Percentiles rank a stretch among this genome's conserved stretches.
phyloP scores from a whole-genome alignment of 2,329 filamentous ascomycete species.

The Penicillium sp. region DNA sequence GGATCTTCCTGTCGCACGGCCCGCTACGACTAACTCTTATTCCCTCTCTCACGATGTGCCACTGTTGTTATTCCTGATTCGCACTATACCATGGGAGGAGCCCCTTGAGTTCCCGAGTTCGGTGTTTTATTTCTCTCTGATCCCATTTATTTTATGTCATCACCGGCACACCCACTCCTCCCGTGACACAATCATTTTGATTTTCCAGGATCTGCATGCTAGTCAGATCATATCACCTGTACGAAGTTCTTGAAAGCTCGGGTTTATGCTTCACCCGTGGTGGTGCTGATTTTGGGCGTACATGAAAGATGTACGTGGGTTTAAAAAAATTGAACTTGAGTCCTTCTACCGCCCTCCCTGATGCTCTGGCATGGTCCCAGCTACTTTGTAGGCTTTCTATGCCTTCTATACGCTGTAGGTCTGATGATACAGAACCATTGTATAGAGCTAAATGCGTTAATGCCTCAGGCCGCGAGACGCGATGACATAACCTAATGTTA shows the following conservation, averaged over 20 bases:
- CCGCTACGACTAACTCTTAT: conserved; percentile 34
- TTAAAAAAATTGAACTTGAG: no score
- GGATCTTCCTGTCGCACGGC: conserved; percentile 18
- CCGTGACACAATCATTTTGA: no score
- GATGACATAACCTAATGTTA: conserved; percentile 18
- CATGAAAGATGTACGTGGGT: not conserved
- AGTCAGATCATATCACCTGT: no score
- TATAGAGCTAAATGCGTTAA: not conserved
- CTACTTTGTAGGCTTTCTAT: no score
- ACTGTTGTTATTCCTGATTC: conserved; percentile 12
- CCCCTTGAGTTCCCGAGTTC: conserved; percentile 12
- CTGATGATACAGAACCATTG: no score
- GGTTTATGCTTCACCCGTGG: no score
- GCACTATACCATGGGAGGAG: conserved; percentile 26
- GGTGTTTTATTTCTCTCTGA: conserved; percentile 3
- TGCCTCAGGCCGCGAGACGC: conserved; percentile 6
- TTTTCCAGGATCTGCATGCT: no score
- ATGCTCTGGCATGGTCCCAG: no score
- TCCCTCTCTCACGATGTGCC: conserved; percentile 25
- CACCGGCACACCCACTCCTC: no score
- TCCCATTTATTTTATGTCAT: not conserved
- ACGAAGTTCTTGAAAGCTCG: no score
- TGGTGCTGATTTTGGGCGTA: not conserved
- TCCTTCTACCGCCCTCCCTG: no score
- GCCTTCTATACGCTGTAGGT: no score